phyloP scores from a whole-genome alignment of 1,284 basidiomycete species.

The Xerocomus subilludens region DNA sequence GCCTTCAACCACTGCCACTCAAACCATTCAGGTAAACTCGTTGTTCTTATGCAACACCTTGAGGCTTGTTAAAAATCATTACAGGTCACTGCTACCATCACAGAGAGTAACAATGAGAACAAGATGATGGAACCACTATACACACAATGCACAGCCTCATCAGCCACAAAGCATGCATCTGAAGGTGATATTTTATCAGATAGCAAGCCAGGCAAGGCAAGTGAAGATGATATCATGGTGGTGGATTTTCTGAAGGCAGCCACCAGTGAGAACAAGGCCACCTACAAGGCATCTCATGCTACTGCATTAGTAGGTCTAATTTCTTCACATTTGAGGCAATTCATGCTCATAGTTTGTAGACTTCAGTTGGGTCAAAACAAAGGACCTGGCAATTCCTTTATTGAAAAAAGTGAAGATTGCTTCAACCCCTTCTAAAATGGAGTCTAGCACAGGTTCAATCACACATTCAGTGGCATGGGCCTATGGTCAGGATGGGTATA shows the following conservation, averaged over 20 bases:
- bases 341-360: neutral
- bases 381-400: neutral
- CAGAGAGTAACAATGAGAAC: neutral
- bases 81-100: too few relatives aligned
- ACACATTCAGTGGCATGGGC: neutral
- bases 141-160: neutral
- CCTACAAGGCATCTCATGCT: neutral
- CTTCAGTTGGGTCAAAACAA: conserved; percentile 2
- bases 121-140: neutral
- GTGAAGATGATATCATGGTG: neutral
- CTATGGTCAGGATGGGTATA: neutral
- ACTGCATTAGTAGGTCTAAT: neutral
- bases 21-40: neutral
- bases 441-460: neutral
- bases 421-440: neutral
- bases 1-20: neutral
- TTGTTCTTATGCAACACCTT: too few relatives aligned
- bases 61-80: too few relatives aligned
- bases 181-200: neutral
- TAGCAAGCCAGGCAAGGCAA: neutral
- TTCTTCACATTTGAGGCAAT: neutral
- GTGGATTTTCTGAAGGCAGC: neutral
- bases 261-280: neutral
- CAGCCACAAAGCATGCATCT: neutral
- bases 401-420: neutral